A percentile compares a stretch with the other conserved stretches of the same genome.
phyloP scores from a whole-genome alignment of 1,284 basidiomycete species.

The Acaromyces ingoldii region DNA sequence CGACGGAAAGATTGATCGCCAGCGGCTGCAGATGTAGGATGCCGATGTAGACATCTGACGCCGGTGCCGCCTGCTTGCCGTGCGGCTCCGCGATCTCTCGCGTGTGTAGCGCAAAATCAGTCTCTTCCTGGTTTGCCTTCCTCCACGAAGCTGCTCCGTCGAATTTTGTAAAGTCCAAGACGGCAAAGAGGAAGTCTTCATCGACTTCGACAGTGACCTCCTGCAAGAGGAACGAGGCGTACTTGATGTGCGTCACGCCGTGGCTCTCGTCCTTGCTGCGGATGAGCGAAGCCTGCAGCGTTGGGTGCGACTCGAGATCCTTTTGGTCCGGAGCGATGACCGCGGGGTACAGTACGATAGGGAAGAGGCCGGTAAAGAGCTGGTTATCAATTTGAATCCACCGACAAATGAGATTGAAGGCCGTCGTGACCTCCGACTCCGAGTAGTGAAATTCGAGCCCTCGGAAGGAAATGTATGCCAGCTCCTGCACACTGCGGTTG shows the following conservation, averaged over 20 bases:
- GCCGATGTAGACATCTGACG: constrained; percentile 2
- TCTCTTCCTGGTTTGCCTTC: constrained; percentile 9
- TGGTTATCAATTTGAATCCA: constrained; percentile 88
- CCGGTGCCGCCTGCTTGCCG: neutral
- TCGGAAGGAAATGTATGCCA: constrained; percentile 79
- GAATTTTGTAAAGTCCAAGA: constrained; percentile 87
- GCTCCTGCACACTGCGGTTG: constrained; percentile 80
- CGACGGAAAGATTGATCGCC: constrained; percentile 87
- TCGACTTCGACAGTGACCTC: constrained; percentile 92
- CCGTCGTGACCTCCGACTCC: constrained; percentile 74
- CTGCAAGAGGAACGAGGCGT: constrained; percentile 88
- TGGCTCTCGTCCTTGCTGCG: constrained; percentile 83
- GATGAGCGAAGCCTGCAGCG: constrained; percentile 80
- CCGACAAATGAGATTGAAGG: constrained; percentile 76
- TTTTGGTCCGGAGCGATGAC: constrained; percentile 77
- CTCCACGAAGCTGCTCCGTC: constrained; percentile 59
- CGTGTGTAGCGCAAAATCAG: constrained; percentile 66
- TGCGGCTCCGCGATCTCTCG: constrained; percentile 67
- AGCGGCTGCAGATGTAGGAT: constrained; percentile 93
- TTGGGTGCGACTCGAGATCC: constrained; percentile 75
- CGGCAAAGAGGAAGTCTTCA: constrained; percentile 89
- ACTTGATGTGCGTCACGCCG: constrained; percentile 94
- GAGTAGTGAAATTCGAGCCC: constrained; percentile 80
- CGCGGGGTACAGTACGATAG: constrained; percentile 91
- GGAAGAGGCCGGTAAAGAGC: constrained; percentile 90